These are phyloP conservation scores for Anthostomella pinea DNA, from an alignment of 2,329 filamentous ascomycete species.

Conservation along the genomic window DNA sequence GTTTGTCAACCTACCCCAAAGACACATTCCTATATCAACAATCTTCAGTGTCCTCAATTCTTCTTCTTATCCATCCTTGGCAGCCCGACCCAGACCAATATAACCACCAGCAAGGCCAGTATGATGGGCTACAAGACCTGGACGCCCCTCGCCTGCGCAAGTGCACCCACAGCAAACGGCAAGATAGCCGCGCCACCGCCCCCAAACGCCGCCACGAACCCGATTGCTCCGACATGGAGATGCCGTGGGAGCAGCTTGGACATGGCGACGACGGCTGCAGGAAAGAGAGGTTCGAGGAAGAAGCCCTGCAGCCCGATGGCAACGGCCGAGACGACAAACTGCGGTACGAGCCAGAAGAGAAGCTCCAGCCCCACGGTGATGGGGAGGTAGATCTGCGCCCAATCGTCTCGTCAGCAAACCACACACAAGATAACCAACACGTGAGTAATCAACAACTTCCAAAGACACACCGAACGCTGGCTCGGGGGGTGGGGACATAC, in stretches of 20 bases:
- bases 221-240: slow-evolving; percentile 74
- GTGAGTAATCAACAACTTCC: background rate
- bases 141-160: slow-evolving; percentile 57
- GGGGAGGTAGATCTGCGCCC: slow-evolving; percentile 56
- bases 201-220: slow-evolving; percentile 74
- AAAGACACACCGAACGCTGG: too few relatives aligned
- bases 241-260: slow-evolving; percentile 68
- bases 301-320: slow-evolving; percentile 72
- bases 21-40: too few relatives aligned
- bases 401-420: slow-evolving; percentile 9
- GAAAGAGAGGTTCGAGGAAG: slow-evolving; percentile 77
- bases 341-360: slow-evolving; percentile 78
- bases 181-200: slow-evolving; percentile 68
- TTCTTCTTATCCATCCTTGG: slow-evolving; percentile 40
- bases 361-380: slow-evolving; percentile 64
- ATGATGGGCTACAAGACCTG: slow-evolving; percentile 56
- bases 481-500: slow-evolving; percentile 21
- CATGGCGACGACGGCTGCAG: slow-evolving; percentile 66
- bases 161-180: slow-evolving; percentile 63
- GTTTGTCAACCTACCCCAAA: too few relatives aligned
- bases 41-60: slow-evolving; percentile 26
- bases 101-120: slow-evolving; percentile 45
- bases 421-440: background rate
- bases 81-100: slow-evolving; percentile 46
- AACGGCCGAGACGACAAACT: slow-evolving; percentile 71